These are phyloP conservation scores for Phytophthora pisi DNA, from an alignment of 352 stramenopile species.

Conservation along the genomic window DNA sequence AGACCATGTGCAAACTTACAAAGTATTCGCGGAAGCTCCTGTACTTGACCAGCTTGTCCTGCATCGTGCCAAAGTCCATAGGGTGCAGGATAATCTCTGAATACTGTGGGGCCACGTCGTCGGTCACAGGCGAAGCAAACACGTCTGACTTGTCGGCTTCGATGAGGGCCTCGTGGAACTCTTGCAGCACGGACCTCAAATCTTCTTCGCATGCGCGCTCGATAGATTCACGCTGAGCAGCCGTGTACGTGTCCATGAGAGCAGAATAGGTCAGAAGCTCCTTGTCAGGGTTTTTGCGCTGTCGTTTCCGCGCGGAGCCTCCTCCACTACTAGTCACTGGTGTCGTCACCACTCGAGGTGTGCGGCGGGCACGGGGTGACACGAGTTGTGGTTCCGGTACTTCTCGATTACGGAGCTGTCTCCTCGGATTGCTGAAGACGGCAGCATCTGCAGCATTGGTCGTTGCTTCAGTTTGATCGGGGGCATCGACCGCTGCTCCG, in stretches of 20 bases:
- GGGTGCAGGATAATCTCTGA: slow-evolving; percentile 87
- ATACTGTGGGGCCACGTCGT: slow-evolving; percentile 93
- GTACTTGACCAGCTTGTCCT: slow-evolving; percentile 80
- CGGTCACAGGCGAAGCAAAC: slow-evolving; percentile 90
- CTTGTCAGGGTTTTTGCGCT: slow-evolving; percentile 39
- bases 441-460: slow-evolving; percentile 19
- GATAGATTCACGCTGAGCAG: slow-evolving; percentile 58
- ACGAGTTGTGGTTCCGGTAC: slow-evolving; percentile 12
- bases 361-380: slow-evolving; percentile 33
- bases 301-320: slow-evolving; percentile 41
- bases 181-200: slow-evolving; percentile 52
- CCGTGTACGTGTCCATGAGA: slow-evolving; percentile 59
- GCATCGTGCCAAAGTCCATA: slow-evolving; percentile 96
- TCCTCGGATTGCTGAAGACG: slow-evolving; percentile 23
- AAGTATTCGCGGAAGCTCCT: slow-evolving; percentile 77
- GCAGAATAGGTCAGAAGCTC: slow-evolving; percentile 53
- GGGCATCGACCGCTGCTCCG: slow-evolving; percentile 3
- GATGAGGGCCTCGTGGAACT: slow-evolving; percentile 77
- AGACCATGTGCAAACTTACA: slow-evolving; percentile 41
- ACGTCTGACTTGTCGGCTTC: slow-evolving; percentile 81
- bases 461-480: slow-evolving; percentile 29
- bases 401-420: slow-evolving; percentile 30
- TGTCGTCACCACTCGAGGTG: slow-evolving; percentile 32
- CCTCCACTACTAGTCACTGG: neutral
- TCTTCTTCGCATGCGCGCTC: slow-evolving; percentile 66